Evolutionary conservation across 805 yeast genomes (phyloP).

Genomic region (Dipodascus geniculatus): DNA sequence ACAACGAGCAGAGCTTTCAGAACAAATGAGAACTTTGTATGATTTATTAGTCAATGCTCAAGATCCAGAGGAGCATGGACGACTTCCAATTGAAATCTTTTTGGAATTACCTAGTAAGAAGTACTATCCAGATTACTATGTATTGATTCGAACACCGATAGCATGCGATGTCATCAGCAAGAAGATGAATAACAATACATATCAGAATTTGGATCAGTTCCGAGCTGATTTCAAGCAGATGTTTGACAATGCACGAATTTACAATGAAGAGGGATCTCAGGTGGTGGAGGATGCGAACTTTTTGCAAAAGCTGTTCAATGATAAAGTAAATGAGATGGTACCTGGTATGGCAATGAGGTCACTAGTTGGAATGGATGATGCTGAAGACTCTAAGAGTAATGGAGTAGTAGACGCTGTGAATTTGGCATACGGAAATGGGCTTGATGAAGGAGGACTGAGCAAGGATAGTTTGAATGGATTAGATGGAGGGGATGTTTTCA

Average conservation of each 20-base stretch:
- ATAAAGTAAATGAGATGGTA: neutral
- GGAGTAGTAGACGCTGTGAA: neutral
- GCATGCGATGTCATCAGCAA: constrained; percentile 46
- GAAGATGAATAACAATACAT: constrained; percentile 31
- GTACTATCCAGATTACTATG: constrained; percentile 77
- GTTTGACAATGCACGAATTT: constrained; percentile 77
- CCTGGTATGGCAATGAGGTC: neutral
- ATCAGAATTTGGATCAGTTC: constrained; percentile 36
- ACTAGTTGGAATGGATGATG: neutral
- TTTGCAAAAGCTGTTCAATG: neutral
- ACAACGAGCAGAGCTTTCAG: constrained; percentile 22
- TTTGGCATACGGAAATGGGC: neutral
- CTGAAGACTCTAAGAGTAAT: neutral
- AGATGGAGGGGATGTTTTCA: neutral
- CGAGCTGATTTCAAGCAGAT: constrained; percentile 52
- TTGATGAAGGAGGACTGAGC: neutral
- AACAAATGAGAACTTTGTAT: constrained; percentile 13
- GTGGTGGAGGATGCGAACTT: constrained; percentile 68
- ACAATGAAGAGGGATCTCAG: constrained; percentile 85
- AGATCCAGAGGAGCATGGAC: constrained; percentile 36
- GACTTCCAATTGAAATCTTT: constrained; percentile 44
- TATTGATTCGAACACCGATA: constrained; percentile 48
- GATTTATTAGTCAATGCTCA: constrained; percentile 20
- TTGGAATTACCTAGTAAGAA: constrained; percentile 60
- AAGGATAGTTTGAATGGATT: neutral